Evolutionary conservation across 208 protist genomes (phyloP).

Genomic region (Wallacemonas collosoma): DNA sequence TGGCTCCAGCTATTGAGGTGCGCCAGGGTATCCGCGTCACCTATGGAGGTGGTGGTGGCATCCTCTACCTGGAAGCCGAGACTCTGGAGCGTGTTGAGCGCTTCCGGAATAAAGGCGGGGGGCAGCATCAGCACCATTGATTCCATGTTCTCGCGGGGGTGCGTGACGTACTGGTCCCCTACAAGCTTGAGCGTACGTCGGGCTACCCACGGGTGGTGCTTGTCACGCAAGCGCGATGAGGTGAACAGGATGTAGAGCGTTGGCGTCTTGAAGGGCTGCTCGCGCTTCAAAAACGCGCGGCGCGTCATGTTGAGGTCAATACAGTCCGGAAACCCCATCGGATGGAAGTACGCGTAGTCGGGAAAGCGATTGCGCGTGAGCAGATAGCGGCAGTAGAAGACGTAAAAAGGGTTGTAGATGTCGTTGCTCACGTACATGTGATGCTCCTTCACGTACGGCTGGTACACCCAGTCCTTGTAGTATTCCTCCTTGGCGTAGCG

Average conservation of each 20-base stretch:
- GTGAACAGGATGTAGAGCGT: constrained; percentile 65
- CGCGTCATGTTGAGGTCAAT: constrained; percentile 79
- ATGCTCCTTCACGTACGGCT: constrained; percentile 89
- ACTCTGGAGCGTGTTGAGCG: constrained; percentile 69
- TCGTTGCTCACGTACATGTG: constrained; percentile 86
- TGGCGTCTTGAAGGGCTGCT: constrained; percentile 79
- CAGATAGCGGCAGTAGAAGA: constrained; percentile 68
- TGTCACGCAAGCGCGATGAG: constrained; percentile 58
- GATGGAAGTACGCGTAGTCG: constrained; percentile 84
- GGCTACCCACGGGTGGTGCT: constrained; percentile 67
- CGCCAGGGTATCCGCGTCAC: constrained; percentile 48
- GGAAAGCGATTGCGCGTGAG: constrained; percentile 57
- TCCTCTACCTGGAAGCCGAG: constrained; percentile 76
- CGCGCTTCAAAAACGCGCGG: constrained; percentile 70
- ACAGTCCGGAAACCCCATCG: constrained; percentile 83
- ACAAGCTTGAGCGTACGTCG: constrained; percentile 64
- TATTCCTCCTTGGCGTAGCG: constrained; percentile 73
- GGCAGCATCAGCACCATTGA: constrained; percentile 83
- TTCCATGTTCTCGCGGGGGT: constrained; percentile 69
- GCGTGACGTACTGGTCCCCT: constrained; percentile 77
- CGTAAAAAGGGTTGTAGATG: constrained; percentile 83
- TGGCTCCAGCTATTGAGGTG: constrained; percentile 67
- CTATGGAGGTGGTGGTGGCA: constrained; percentile 51
- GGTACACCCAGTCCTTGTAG: constrained; percentile 85
- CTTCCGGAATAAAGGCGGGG: constrained; percentile 58